Conservation (phyloP, 176 grass and related monocot species). For the Aegilops longissima region DNA sequence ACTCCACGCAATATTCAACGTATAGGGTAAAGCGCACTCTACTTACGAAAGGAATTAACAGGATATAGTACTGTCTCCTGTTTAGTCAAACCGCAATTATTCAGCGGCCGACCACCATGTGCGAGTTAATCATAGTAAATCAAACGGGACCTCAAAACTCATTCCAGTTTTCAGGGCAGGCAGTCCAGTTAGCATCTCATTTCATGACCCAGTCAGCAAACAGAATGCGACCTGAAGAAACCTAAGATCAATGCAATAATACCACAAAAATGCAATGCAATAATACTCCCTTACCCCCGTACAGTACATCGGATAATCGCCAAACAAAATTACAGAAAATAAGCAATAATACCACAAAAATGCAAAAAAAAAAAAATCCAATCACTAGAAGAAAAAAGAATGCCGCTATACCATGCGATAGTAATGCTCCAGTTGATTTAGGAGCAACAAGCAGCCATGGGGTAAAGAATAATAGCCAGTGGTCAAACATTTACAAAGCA, state of each 20-base stretch:
- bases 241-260: background rate
- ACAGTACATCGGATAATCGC: background rate
- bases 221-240: background rate
- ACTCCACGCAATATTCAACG: background rate
- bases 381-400: background rate
- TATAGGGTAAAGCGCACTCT: background rate
- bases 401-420: background rate
- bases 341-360: background rate
- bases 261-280: no score
- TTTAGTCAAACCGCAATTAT: background rate
- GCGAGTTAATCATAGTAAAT: background rate
- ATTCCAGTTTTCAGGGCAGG: background rate
- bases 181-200: background rate
- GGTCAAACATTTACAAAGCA: slow-evolving; percentile 36
- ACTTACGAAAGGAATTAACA: background rate
- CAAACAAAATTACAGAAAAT: background rate
- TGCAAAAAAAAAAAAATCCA: no score
- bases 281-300: background rate
- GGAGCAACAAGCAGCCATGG: slow-evolving; percentile 17
- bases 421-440: background rate
- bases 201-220: background rate
- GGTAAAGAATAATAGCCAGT: slow-evolving; percentile 27
- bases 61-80: background rate
- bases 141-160: no score
- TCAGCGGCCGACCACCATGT: background rate